These are phyloP conservation scores for Amphicarpaea edgeworthii DNA, from an alignment of 306 rosid species.

Conservation along the genomic window DNA sequence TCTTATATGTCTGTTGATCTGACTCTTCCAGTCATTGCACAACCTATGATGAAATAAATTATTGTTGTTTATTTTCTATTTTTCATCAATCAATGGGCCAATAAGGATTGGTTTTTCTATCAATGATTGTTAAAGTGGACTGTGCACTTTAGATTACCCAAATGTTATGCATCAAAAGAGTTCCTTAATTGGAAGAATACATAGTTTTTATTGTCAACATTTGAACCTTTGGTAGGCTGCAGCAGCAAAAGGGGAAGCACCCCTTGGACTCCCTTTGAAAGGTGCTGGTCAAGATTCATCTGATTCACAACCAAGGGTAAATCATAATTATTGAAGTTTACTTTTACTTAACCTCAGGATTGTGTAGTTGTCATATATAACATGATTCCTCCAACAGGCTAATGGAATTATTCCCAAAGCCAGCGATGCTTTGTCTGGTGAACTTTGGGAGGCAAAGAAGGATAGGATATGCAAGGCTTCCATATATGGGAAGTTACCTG, in stretches of 20 bases:
- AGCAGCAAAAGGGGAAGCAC: conserved; percentile 99
- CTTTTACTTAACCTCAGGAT: conserved; percentile 28
- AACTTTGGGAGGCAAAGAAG: conserved; percentile 94
- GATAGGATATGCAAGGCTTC: conserved; percentile 91
- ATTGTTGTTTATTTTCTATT: neutral
- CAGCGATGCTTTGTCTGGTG: conserved; percentile 96
- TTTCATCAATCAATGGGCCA: conserved; percentile 6
- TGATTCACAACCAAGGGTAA: conserved; percentile 79
- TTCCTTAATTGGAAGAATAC: conserved; percentile 25
- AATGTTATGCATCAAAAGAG: neutral
- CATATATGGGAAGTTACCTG: conserved; percentile 69
- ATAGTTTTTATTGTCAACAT: conserved; percentile 26
- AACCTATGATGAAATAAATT: conserved; percentile 6
- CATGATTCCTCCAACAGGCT: conserved; percentile 58
- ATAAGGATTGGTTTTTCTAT: neutral
- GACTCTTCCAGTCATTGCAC: neutral
- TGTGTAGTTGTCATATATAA: conserved; percentile 31
- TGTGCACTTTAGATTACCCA: neutral
- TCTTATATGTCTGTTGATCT: neutral
- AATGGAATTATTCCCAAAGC: conserved; percentile 87
- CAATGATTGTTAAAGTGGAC: neutral
- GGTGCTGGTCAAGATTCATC: conserved; percentile 98
- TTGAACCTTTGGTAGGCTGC: conserved; percentile 80
- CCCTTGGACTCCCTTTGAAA: conserved; percentile 96
- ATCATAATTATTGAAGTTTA: conserved; percentile 37